Percentiles rank a stretch among this genome's conserved stretches.
Conservation (phyloP, 2,329 filamentous ascomycete species). For the Trichothecium roseum region DNA sequence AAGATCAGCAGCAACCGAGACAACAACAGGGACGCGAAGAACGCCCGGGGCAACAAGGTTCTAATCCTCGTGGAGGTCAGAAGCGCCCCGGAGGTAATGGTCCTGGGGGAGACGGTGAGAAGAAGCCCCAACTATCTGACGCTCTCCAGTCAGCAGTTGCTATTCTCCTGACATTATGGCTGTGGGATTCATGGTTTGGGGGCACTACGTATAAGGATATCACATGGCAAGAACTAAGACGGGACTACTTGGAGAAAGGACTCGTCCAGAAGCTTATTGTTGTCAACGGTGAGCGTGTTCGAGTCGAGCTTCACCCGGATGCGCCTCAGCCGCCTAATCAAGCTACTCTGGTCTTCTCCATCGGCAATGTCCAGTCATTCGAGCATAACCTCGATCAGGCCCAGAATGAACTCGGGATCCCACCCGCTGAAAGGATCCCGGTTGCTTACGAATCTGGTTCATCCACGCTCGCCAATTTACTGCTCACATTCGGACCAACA, state of each 20-base stretch:
- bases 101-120: too few species aligned
- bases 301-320: conserved; percentile 73
- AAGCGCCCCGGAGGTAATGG: too few species aligned
- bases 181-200: conserved; percentile 1
- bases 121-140: conserved; percentile 1
- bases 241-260: conserved; percentile 90
- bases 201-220: conserved; percentile 50
- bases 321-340: conserved; percentile 17
- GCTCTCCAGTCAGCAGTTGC: conserved; percentile 23
- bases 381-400: conserved; percentile 81
- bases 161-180: conserved; percentile 11
- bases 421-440: conserved; percentile 79
- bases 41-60: not conserved
- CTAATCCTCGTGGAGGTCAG: too few species aligned
- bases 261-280: conserved; percentile 88
- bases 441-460: conserved; percentile 78
- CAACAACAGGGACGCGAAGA: not conserved
- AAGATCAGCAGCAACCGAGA: too few species aligned
- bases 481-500: conserved; percentile 76
- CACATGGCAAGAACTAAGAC: conserved; percentile 94
- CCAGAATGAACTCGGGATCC: conserved; percentile 79
- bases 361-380: conserved; percentile 88
- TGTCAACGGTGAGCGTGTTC: conserved; percentile 60
- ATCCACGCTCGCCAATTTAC: conserved; percentile 60
- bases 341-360: conserved; percentile 60